Evolutionary conservation across 73 alveolate species (phyloP), one percentile per base, ranked within the genome.

Genomic region (Uronychia setigera): DNA sequence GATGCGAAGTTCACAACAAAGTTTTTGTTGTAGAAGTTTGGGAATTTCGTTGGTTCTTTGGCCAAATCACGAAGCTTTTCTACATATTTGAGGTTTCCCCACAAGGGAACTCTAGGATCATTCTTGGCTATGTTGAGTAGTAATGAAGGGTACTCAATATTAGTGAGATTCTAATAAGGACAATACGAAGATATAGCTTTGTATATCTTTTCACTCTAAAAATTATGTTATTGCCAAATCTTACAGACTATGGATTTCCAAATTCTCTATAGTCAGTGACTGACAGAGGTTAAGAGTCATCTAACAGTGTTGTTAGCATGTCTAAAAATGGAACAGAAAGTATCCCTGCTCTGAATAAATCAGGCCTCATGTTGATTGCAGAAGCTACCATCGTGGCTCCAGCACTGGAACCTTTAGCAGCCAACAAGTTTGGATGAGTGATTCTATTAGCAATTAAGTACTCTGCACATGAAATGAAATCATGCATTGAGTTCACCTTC

Each of bases 341-440:
- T 13, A 96, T 87, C 19, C 94, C 88, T 59, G 98, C 97, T 86
- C 95, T 94, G 86, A 88, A 96, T 0, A 94, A 78, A 25, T 94
- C 97, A 25, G 98, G 99, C 31, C 92, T 77, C 94, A 92, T 86
- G 84, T 96, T 96, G 32, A 96, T 58, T 11, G 94, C 97, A 29
- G 89, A 86, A 59, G 96, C 99, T 27, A 96, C 93, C 33, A 95
- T 79, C 29, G 88, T 85, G 13, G 97, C 99, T 33, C 99, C 99
- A n/a, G 99, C 99, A 58, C 96, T 83, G 25, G 95, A 79, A 30
- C 99, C 99, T 35, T 89, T 89, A 19, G 96, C 99, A 58, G 98
- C 97, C 34, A 96, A 80, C 34, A 94, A 79, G 35, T 93, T 85
- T 19, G 98, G 97, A 78, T 93, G 96, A 19, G 99, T 94, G 35